Percentiles rank a stretch among this genome's conserved stretches.
phyloP scores from a whole-genome alignment of 1,284 basidiomycete species.

The Schizopora paradoxa region DNA sequence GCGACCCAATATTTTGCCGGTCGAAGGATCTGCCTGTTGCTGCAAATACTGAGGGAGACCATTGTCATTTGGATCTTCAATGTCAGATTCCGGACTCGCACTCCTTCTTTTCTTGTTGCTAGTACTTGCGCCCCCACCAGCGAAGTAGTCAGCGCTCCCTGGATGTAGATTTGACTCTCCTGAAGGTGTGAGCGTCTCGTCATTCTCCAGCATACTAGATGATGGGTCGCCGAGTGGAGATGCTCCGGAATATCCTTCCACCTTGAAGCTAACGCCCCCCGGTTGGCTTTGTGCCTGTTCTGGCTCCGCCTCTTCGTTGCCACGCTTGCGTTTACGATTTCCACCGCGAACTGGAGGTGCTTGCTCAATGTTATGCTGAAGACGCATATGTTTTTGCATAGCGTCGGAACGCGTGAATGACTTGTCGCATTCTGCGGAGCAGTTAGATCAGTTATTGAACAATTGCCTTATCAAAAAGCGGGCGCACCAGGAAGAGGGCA shows the following conservation, averaged over 20 bases:
- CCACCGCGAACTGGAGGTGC: slow-evolving; percentile 68
- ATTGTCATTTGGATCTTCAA: slow-evolving; percentile 27
- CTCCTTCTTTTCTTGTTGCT: slow-evolving; percentile 8
- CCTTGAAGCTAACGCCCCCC: slow-evolving; percentile 57
- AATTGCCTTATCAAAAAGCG: neutral
- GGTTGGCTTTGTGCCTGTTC: neutral
- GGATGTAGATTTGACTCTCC: too few species aligned
- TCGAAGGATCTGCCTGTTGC: slow-evolving; percentile 44
- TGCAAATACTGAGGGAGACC: slow-evolving; percentile 47
- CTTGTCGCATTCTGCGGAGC: slow-evolving; percentile 77
- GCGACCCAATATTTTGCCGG: slow-evolving; percentile 55
- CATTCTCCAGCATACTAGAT: slow-evolving; percentile 1
- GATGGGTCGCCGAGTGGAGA: slow-evolving; percentile 15
- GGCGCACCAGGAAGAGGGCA: slow-evolving; percentile 70
- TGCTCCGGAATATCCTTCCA: slow-evolving; percentile 40
- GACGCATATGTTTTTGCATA: slow-evolving; percentile 84
- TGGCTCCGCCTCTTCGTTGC: slow-evolving; percentile 24
- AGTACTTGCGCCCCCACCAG: neutral
- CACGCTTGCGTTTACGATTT: slow-evolving; percentile 59
- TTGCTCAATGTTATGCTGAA: slow-evolving; percentile 76
- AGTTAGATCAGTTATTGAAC: neutral
- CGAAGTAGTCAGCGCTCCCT: neutral
- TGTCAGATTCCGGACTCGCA: slow-evolving; percentile 25
- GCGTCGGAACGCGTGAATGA: slow-evolving; percentile 90
- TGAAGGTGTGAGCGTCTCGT: too few species aligned